Conservation (phyloP, 352 stramenopile species). For the Globisporangium orthogonon region DNA sequence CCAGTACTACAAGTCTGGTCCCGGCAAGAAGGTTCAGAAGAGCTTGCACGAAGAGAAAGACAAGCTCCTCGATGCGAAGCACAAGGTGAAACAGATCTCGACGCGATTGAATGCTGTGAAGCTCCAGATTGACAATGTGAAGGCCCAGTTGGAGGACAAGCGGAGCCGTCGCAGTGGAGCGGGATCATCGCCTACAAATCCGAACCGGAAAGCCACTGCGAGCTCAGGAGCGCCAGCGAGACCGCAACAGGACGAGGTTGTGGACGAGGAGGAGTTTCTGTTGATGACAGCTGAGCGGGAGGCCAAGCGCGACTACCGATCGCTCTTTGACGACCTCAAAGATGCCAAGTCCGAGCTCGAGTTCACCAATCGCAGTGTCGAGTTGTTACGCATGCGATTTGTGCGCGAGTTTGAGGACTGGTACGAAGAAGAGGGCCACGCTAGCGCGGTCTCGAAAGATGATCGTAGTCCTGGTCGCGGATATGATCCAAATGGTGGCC, state of each 20-base stretch:
- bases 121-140: conserved; percentile 57
- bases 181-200: conserved; percentile 5
- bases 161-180: conserved; percentile 15
- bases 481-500: conserved; percentile 10
- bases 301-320: conserved; percentile 80
- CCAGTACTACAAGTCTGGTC: conserved; percentile 50
- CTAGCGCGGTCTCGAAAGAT: conserved; percentile 30
- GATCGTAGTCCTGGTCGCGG: conserved; percentile 12
- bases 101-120: conserved; percentile 77
- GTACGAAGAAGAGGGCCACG: conserved; percentile 52
- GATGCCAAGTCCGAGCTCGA: conserved; percentile 68
- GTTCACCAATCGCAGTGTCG: conserved; percentile 56
- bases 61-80: conserved; percentile 63
- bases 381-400: conserved; percentile 70
- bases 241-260: conserved; percentile 54
- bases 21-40: conserved; percentile 52
- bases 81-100: conserved; percentile 67
- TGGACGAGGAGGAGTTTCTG: conserved; percentile 92
- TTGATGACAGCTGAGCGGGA: conserved; percentile 81
- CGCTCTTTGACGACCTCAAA: conserved; percentile 81
- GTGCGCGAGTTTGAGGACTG: conserved; percentile 83
- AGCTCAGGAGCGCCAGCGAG: not conserved
- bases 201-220: not conserved
- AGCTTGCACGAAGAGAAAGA: conserved; percentile 70
- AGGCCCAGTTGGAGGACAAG: conserved; percentile 61